Conservation (phyloP, 768 basidiomycete genomes). For the Roridomyces roridus region DNA sequence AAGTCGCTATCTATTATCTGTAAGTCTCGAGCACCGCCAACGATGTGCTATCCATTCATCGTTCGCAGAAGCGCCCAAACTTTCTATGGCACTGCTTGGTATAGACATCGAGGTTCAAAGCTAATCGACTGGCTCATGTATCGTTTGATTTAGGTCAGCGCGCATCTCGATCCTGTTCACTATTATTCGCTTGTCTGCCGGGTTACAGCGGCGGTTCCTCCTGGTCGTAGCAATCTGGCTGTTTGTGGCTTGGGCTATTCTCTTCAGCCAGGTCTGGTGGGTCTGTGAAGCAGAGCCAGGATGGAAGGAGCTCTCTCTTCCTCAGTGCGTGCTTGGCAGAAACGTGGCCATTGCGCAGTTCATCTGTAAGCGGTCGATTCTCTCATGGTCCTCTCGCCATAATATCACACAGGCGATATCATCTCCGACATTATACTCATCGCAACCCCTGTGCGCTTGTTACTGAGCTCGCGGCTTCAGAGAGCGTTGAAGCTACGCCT, state of each 20-base stretch:
- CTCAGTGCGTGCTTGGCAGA: slow-evolving; percentile 46
- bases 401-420: background rate
- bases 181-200: slow-evolving; percentile 43
- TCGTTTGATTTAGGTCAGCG: slow-evolving; percentile 39
- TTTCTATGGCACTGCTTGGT: slow-evolving; percentile 33
- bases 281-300: slow-evolving; percentile 33
- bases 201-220: slow-evolving; percentile 21
- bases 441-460: slow-evolving; percentile 44
- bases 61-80: slow-evolving; percentile 21
- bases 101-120: background rate
- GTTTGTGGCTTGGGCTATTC: slow-evolving; percentile 31
- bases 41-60: too few species aligned
- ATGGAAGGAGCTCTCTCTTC: slow-evolving; percentile 30
- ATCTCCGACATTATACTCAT: slow-evolving; percentile 38
- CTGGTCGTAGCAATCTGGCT: slow-evolving; percentile 31
- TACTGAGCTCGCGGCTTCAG: slow-evolving; percentile 42
- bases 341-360: slow-evolving; percentile 52
- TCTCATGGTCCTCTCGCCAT: background rate
- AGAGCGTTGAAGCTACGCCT: slow-evolving; percentile 42
- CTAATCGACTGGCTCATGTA: background rate
- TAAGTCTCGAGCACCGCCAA: too few species aligned
- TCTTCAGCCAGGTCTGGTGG: slow-evolving; percentile 43
- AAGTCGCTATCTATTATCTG: too few species aligned
- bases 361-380: slow-evolving; percentile 42
- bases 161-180: slow-evolving; percentile 49